Evolutionary conservation across 768 basidiomycete species (phyloP), one percentile per base, ranked within the genome.

Genomic region (Tricholoma matsutake): DNA sequence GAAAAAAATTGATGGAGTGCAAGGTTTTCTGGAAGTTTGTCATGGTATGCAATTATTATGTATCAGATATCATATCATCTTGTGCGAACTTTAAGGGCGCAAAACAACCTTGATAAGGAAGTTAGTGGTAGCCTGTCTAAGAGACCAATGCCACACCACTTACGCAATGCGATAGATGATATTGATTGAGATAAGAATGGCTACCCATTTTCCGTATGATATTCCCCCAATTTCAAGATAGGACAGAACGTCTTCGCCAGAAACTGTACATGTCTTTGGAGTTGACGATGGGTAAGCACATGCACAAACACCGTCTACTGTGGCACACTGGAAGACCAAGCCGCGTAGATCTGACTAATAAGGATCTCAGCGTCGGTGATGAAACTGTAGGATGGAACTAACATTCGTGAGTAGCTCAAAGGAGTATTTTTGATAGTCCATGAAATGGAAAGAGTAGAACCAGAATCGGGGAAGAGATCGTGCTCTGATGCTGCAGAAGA

Each of bases 361-460:
- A n/a, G n/a, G n/a, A n/a, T n/a, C n/a, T n/a, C n/a, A n/a, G n/a
- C n/a, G n/a, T n/a, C n/a, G n/a, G n/a, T n/a, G n/a, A n/a, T n/a
- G 32, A 10, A 32, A 10, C 63, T 51, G 14, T 14, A 22, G 4
- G 6, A 13, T n/a, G 58, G 18, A 10, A 69, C 72, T 56, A 57
- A 76, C 78, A 55, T 77, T 76, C 0, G 71, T 65, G n/a, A 77
- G 61, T 0, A 76, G 67, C 63, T 78, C 74, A 57, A 77, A 80
- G 3, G 75, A 75, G 57, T 78, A 78, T 65, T 76, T 78, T 68
- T 84, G 81, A 54, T 78, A 83, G 61, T 84, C 83, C 73, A 84
- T 82, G 57, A 72, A 83, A 66, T 84, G 83, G 67, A 82, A 80
- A 35, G 78, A 82, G 64, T 77, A 84, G 66, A 75, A 84, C 84